Percentiles rank a stretch among this genome's conserved stretches.
Conservation (phyloP, 2,329 filamentous ascomycete species). For the Fusarium abutilonis region DNA sequence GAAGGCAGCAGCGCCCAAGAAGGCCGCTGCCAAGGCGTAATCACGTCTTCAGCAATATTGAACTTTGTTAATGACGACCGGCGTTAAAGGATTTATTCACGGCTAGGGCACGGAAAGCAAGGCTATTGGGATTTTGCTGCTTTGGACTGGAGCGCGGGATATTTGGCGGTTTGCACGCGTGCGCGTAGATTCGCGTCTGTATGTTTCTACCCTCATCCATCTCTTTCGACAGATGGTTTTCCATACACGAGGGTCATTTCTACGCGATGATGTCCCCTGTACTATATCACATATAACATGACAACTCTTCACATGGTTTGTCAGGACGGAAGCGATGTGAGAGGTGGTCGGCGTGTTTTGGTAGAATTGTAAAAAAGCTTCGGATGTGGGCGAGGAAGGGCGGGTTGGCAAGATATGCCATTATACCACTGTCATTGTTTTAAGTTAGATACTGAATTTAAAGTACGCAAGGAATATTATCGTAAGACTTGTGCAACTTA, state of each 20-base stretch:
- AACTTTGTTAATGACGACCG: constrained; percentile 53
- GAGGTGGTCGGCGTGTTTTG: constrained; percentile 29
- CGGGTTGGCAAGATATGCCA: constrained; percentile 14
- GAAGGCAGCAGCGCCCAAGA: constrained; percentile 54
- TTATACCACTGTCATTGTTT: constrained; percentile 43
- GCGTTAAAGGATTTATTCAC: constrained; percentile 49
- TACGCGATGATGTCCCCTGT: constrained; percentile 40
- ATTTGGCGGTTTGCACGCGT: constrained; percentile 39
- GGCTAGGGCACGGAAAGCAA: constrained; percentile 42
- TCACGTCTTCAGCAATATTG: constrained; percentile 33
- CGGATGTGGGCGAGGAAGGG: constrained; percentile 30
- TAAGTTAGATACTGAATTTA: constrained; percentile 20
- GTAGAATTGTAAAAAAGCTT: constrained; percentile 21
- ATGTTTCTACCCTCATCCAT: constrained; percentile 34
- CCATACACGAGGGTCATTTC: constrained; percentile 34
- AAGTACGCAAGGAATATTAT: constrained; percentile 21
- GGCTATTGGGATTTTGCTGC: constrained; percentile 43
- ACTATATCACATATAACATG: constrained; percentile 40
- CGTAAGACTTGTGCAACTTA: neutral
- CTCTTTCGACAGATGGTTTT: constrained; percentile 35
- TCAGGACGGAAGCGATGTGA: constrained; percentile 32
- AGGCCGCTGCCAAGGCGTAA: constrained; percentile 57
- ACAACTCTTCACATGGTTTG: constrained; percentile 29
- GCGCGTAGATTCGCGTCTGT: constrained; percentile 33
- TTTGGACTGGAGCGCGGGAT: constrained; percentile 43